These are phyloP conservation scores for Phellopilus nigrolimitatus DNA, from an alignment of 1,284 basidiomycete species.

Conservation along the genomic window DNA sequence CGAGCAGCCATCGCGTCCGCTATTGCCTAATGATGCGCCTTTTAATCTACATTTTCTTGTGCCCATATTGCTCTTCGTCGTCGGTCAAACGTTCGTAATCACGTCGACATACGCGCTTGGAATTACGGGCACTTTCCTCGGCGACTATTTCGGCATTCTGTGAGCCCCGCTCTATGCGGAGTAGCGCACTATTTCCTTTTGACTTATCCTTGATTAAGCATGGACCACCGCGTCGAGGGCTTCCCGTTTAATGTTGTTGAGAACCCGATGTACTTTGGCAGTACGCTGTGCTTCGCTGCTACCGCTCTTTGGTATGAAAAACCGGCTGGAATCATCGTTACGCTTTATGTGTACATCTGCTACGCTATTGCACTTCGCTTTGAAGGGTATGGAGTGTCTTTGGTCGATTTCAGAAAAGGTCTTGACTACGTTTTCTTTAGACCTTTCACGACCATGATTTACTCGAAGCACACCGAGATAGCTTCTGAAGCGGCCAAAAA, in stretches of 20 bases:
- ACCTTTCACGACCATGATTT: conserved; percentile 82
- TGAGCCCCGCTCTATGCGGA: background rate
- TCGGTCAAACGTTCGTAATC: conserved; percentile 80
- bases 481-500: conserved; percentile 29
- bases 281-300: conserved; percentile 81
- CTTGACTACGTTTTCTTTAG: conserved; percentile 31
- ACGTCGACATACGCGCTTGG: conserved; percentile 91
- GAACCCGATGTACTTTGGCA: conserved; percentile 96
- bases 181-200: no score
- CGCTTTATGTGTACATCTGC: conserved; percentile 74
- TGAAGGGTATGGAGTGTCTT: conserved; percentile 65
- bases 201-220: conserved; percentile 37
- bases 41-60: conserved; percentile 47
- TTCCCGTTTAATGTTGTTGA: conserved; percentile 95
- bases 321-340: conserved; percentile 74
- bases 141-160: conserved; percentile 98
- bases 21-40: conserved; percentile 49
- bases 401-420: conserved; percentile 15
- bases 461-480: conserved; percentile 49
- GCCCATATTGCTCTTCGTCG: conserved; percentile 60
- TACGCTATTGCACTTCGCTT: conserved; percentile 80
- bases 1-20: conserved; percentile 60
- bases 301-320: conserved; percentile 84
- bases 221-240: conserved; percentile 80
- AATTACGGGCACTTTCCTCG: conserved; percentile 90